These are phyloP conservation scores for Cladosporium sp. DNA, from an alignment of 2,329 filamentous ascomycete genomes.

Conservation along the genomic window DNA sequence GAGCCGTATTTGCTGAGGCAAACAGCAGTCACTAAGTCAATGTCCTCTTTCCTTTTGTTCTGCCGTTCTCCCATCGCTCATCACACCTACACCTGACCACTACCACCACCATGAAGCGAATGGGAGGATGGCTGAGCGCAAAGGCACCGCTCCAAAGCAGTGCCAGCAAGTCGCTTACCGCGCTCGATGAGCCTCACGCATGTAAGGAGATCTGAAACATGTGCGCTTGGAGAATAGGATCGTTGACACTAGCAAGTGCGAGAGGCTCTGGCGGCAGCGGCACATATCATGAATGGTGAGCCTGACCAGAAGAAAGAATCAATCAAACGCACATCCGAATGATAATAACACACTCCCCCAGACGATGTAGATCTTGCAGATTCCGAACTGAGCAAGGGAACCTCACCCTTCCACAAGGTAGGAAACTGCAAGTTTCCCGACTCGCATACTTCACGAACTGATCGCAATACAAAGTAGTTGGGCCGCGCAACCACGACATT, in stretches of 20 bases:
- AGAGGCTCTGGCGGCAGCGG: constrained; percentile 38
- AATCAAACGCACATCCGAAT: background rate
- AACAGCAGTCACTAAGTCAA: no score
- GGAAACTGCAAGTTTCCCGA: background rate
- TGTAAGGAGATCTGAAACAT: constrained; percentile 39
- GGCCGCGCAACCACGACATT: constrained; percentile 79
- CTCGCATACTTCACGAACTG: constrained; percentile 3
- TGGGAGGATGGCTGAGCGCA: constrained; percentile 38
- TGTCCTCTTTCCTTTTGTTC: no score
- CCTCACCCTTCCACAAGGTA: constrained; percentile 81
- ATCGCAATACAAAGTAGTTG: constrained; percentile 46
- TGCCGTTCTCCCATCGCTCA: no score
- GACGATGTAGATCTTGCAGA: constrained; percentile 78
- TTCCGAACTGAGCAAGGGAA: constrained; percentile 63
- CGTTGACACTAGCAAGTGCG: constrained; percentile 34
- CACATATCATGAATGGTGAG: constrained; percentile 34
- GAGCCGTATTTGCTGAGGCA: no score
- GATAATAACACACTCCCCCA: constrained; percentile 13
- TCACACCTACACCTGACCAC: background rate
- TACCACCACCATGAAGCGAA: constrained; percentile 23
- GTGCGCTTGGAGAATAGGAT: background rate
- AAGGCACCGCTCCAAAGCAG: constrained; percentile 29
- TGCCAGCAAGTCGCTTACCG: constrained; percentile 53
- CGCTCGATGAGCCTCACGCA: constrained; percentile 56
- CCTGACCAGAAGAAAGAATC: constrained; percentile 28